A percentile compares a stretch with the other conserved stretches of the same genome.
These are phyloP conservation scores for Trametes polyzona DNA, from an alignment of 1,284 basidiomycete species.

Conservation along the genomic window DNA sequence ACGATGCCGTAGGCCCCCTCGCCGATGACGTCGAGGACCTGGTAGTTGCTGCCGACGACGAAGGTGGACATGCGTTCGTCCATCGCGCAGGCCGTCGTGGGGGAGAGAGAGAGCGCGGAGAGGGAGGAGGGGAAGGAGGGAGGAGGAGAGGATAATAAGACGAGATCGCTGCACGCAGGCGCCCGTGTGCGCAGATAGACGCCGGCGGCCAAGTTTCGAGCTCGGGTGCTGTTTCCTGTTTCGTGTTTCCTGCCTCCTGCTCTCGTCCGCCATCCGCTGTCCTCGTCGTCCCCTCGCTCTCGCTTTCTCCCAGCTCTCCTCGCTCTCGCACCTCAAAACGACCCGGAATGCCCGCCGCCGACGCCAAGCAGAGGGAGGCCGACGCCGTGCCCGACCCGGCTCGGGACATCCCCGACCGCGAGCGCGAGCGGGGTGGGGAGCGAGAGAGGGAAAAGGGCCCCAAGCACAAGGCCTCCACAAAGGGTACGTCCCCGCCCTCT, in stretches of 20 bases:
- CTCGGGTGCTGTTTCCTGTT: neutral
- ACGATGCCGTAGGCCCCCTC: constrained; percentile 85
- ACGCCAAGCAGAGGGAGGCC: constrained; percentile 35
- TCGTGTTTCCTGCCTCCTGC: neutral
- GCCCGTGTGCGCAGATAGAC: neutral
- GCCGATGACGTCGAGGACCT: constrained; percentile 80
- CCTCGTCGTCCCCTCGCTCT: neutral
- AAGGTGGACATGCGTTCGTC: constrained; percentile 60
- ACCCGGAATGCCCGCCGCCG: constrained; percentile 36
- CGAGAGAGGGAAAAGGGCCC: constrained; percentile 38
- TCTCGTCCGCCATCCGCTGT: neutral
- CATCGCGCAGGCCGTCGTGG: constrained; percentile 32
- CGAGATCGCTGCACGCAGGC: neutral
- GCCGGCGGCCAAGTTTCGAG: neutral
- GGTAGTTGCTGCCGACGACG: constrained; percentile 66
- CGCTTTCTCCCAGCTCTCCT: neutral
- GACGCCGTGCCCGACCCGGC: constrained; percentile 32
- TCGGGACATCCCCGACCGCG: constrained; percentile 38
- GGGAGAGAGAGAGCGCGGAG: neutral
- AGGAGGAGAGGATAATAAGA: neutral
- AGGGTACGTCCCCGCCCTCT: constrained; percentile 36
- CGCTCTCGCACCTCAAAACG: neutral
- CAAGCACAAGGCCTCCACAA: constrained; percentile 41
- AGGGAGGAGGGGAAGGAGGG: neutral
- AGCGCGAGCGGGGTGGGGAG: constrained; percentile 36